A percentile compares a stretch with the other conserved stretches of the same genome.
Conservation (phyloP, 345 rosid genomes). For the Salix purpurea region DNA sequence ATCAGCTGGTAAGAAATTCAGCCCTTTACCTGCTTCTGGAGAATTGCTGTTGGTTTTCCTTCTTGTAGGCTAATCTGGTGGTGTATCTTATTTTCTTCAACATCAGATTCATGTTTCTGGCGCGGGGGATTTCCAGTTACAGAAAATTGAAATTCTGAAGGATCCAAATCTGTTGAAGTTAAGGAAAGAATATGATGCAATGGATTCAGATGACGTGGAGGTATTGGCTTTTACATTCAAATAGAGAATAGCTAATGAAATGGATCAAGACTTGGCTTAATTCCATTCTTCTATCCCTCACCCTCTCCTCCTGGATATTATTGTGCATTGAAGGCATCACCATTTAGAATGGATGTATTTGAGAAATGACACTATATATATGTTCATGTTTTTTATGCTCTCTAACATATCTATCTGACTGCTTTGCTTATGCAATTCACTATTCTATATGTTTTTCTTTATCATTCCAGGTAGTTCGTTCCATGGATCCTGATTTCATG, state of each 20-base stretch:
- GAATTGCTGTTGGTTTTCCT: background rate
- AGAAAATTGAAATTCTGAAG: constrained; percentile 69
- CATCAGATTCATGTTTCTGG: constrained; percentile 82
- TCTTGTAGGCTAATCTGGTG: constrained; percentile 8
- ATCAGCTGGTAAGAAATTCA: constrained; percentile 70
- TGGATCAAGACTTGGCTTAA: background rate
- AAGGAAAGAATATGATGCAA: constrained; percentile 56
- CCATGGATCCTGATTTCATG: constrained; percentile 55
- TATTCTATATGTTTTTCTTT: constrained; percentile 3
- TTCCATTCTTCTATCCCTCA: background rate
- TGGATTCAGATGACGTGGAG: constrained; percentile 74
- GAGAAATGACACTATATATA: background rate
- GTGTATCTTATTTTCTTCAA: constrained; percentile 11
- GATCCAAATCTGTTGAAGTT: constrained; percentile 69
- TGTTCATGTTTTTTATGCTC: background rate
- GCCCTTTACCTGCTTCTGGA: constrained; percentile 1
- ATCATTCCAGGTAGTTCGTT: constrained; percentile 48
- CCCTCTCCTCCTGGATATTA: background rate
- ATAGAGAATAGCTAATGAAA: background rate
- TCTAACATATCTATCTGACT: background rate
- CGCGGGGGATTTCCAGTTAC: constrained; percentile 79
- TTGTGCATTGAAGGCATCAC: background rate
- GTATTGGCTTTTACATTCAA: constrained; percentile 29
- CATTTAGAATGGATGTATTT: background rate
- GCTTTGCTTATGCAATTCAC: background rate